Evolutionary conservation across 768 basidiomycete genomes (phyloP), one percentile per base, ranked within the genome.

Genomic region (Daedaleopsis sinensis): DNA sequence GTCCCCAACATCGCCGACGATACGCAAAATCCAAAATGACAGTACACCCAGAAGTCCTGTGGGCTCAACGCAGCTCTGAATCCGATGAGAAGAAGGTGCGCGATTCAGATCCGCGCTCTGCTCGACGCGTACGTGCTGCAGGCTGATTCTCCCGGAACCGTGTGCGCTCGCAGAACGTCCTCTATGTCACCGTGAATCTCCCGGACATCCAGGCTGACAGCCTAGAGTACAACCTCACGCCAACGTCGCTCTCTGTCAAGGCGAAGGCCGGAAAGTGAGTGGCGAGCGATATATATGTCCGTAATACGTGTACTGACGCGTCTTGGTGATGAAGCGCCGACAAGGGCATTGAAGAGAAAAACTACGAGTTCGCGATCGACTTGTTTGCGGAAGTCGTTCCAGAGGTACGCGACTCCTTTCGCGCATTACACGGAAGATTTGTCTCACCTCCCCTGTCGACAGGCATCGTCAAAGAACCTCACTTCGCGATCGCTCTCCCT

Each of bases 11-110:
- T 46, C 50, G 52, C 46, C 67, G 63, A 57, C 65, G 39, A 64
- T 23, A 64, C 23, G 27, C 47, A 1, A 51, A 21, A 46, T 46
- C 43, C 58, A 66, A 57, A 50, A 82, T 82, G 82, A 24, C 79
- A 35, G 68, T 61, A 18, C 93, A 94, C 75, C 96, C 96, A 39
- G 94, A 97, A 77, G 80, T 96, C 38, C 82, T 95, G 2, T 98
- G 96, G 94, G 96, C 96, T 49, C 96, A 98, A 77, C 87, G 96
- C 68, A 93, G 89, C 80, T 90, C 86, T 43, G 82, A 75, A 16
- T 69, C 79, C 12, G 83, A 79, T 15, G 79, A 85, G 36, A 81
- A 80, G 50, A 95, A 95, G 81, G 95, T 92, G 49, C 44, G 73
- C 58, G 46, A n/a, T 47, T 15, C 21, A 4, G 46, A n/a, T 47